Conservation (phyloP, 1,139 yeast species). For the Hyphopichia fennica region DNA sequence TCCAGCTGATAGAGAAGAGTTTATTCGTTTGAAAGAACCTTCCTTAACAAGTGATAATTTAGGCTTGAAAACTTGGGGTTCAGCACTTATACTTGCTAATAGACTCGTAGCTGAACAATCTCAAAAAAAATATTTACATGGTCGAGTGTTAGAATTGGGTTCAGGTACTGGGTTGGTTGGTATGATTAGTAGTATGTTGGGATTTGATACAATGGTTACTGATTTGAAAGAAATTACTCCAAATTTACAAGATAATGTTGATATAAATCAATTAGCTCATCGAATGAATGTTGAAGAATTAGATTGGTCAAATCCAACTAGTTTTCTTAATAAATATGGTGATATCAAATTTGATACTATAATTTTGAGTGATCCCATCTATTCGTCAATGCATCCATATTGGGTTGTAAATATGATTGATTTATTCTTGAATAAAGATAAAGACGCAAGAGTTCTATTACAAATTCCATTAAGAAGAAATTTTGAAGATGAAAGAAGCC, state of each 20-base stretch:
- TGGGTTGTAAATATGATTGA: slow-evolving; percentile 64
- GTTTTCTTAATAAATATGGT: slow-evolving; percentile 27
- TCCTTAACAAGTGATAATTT: slow-evolving; percentile 81
- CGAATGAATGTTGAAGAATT: slow-evolving; percentile 47
- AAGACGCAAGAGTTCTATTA: slow-evolving; percentile 51
- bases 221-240: slow-evolving; percentile 78
- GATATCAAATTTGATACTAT: slow-evolving; percentile 50
- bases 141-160: slow-evolving; percentile 75
- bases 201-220: slow-evolving; percentile 58
- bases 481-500: slow-evolving; percentile 63
- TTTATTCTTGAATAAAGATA: slow-evolving; percentile 33
- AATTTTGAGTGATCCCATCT: slow-evolving; percentile 83
- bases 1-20: slow-evolving; percentile 8
- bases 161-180: slow-evolving; percentile 95
- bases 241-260: slow-evolving; percentile 61
- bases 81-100: slow-evolving; percentile 70
- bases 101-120: slow-evolving; percentile 34
- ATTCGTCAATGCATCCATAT: slow-evolving; percentile 76
- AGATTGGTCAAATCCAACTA: slow-evolving; percentile 72
- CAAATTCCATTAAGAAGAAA: slow-evolving; percentile 75
- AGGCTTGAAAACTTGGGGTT: slow-evolving; percentile 97
- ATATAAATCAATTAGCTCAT: slow-evolving; percentile 41
- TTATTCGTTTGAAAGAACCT: slow-evolving; percentile 68
- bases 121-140: slow-evolving; percentile 21
- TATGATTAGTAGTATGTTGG: slow-evolving; percentile 55